Conservation (phyloP, 1,284 basidiomycete genomes). For the Gastroboletus turbinatus region DNA sequence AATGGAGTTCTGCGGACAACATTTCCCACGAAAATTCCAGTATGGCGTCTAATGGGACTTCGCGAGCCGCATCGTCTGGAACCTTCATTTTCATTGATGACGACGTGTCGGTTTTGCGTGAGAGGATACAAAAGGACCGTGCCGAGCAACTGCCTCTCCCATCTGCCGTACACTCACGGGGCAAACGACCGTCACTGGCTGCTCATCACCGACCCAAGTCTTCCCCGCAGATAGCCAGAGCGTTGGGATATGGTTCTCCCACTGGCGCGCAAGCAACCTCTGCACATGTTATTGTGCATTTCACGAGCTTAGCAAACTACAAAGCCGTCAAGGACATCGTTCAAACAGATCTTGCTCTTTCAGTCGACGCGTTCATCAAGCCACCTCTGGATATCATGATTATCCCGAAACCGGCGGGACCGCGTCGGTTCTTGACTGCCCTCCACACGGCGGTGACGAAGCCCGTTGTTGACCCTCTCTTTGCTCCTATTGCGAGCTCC, state of each 20-base stretch:
- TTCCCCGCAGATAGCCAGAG: slow-evolving; percentile 68
- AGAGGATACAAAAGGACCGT: slow-evolving; percentile 64
- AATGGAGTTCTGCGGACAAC: slow-evolving; percentile 24
- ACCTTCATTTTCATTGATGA: slow-evolving; percentile 89
- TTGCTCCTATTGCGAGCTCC: slow-evolving; percentile 89
- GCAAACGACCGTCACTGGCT: slow-evolving; percentile 75
- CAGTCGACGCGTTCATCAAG: slow-evolving; percentile 37
- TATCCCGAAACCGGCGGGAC: slow-evolving; percentile 93
- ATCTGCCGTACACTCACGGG: slow-evolving; percentile 41
- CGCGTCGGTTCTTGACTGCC: slow-evolving; percentile 85
- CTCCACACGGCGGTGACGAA: slow-evolving; percentile 84
- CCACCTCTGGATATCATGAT: slow-evolving; percentile 83
- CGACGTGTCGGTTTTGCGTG: slow-evolving; percentile 73
- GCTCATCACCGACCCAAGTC: slow-evolving; percentile 73
- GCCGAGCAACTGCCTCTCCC: slow-evolving; percentile 51
- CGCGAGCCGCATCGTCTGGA: slow-evolving; percentile 29
- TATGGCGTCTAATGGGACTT: slow-evolving; percentile 20
- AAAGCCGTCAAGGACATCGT: slow-evolving; percentile 85
- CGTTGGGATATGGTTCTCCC: slow-evolving; percentile 40
- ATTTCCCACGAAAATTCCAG: slow-evolving; percentile 19
- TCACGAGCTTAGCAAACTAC: slow-evolving; percentile 87
- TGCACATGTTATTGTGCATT: slow-evolving; percentile 76
- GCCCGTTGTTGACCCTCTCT: slow-evolving; percentile 85
- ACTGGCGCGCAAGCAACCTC: slow-evolving; percentile 32
- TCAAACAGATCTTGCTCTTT: slow-evolving; percentile 60